A percentile compares a stretch with the other conserved stretches of the same genome.
Conservation (phyloP, 1,284 basidiomycete species). For the Neonothopanus nambi region DNA sequence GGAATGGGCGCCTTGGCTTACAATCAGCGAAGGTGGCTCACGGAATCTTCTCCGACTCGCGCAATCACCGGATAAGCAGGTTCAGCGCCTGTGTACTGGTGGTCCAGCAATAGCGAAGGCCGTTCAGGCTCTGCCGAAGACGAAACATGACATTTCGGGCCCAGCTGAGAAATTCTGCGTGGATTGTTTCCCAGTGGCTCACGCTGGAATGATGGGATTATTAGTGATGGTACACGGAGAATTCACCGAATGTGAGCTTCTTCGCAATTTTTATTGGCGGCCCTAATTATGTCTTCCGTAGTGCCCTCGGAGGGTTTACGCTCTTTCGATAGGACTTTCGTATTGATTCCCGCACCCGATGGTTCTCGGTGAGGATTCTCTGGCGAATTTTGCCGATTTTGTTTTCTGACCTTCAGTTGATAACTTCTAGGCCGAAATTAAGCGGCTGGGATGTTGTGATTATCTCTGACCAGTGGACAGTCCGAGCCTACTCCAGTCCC, state of each 20-base stretch:
- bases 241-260: conserved; percentile 79
- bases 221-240: conserved; percentile 91
- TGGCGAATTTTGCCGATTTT: neutral
- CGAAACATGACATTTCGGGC: conserved; percentile 77
- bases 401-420: conserved; percentile 13
- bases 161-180: conserved; percentile 83
- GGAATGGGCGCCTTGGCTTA: conserved; percentile 73
- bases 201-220: conserved; percentile 62
- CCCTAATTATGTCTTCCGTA: conserved; percentile 28
- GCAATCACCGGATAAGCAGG: conserved; percentile 60
- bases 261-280: conserved; percentile 6
- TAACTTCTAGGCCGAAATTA: conserved; percentile 60
- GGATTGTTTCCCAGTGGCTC: conserved; percentile 81
- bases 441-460: conserved; percentile 91
- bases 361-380: conserved; percentile 72
- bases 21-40: conserved; percentile 54
- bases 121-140: conserved; percentile 69
- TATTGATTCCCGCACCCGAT: conserved; percentile 79
- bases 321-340: conserved; percentile 92
- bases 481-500: conserved; percentile 82
- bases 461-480: conserved; percentile 84
- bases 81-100: conserved; percentile 75
- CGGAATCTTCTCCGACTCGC: conserved; percentile 77
- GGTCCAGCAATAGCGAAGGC: conserved; percentile 66
- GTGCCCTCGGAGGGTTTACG: conserved; percentile 69